A percentile compares a stretch with the other conserved stretches of the same genome.
Evolutionary conservation across 306 rosid genomes (phyloP).

Genomic region (Malus sieversii): DNA sequence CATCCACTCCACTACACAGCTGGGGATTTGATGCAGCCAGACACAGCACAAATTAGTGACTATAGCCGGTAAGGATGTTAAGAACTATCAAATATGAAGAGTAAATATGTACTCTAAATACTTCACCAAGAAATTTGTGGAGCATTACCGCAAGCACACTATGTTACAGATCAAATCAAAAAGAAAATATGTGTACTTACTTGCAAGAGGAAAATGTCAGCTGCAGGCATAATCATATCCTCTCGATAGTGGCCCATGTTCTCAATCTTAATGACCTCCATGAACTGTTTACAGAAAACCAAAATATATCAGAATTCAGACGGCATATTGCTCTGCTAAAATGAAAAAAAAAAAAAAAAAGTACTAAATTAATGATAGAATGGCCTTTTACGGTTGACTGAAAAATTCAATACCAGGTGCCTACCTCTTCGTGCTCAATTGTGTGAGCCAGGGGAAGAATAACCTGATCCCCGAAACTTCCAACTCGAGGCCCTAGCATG

Average conservation of each 20-base stretch:
- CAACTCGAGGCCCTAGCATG: conserved; percentile 61
- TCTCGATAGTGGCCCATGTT: conserved; percentile 89
- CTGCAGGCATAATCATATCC: conserved; percentile 71
- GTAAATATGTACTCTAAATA: not conserved
- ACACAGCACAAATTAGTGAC: not conserved
- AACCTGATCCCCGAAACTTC: conserved; percentile 86
- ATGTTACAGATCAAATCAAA: not conserved
- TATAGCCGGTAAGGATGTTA: not conserved
- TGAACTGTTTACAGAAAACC: conserved; percentile 51
- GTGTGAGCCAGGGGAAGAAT: conserved; percentile 97
- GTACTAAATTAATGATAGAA: not conserved
- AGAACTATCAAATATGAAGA: not conserved
- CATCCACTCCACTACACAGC: conserved; percentile 94
- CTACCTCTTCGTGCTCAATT: conserved; percentile 95
- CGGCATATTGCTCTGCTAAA: not conserved
- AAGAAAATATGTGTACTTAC: conserved; percentile 33
- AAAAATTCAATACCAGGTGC: not conserved
- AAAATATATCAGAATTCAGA: conserved; percentile 9
- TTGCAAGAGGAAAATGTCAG: conserved; percentile 92
- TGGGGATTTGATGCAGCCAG: conserved; percentile 25
- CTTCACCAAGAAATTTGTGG: not conserved
- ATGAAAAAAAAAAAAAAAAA: not conserved
- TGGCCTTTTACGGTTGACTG: not conserved
- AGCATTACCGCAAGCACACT: not conserved
- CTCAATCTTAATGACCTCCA: conserved; percentile 95